phyloP scores from a whole-genome alignment of 192 early-diverging fungal genomes.

The Linnemannia hyalina region DNA sequence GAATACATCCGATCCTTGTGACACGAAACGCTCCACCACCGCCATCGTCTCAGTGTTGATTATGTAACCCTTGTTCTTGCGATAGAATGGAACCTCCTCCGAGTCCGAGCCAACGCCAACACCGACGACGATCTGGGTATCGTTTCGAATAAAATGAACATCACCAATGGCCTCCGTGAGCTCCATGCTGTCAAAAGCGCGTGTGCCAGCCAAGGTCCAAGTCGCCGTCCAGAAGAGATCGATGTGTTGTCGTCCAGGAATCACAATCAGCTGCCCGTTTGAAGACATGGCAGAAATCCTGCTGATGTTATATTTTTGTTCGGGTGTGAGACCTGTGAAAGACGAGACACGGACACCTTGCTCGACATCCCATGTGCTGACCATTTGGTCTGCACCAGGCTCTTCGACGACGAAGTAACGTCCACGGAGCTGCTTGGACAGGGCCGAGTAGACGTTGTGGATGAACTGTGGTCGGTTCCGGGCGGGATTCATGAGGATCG shows the following conservation, averaged over 20 bases:
- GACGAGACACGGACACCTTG: not conserved
- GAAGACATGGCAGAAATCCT: not conserved
- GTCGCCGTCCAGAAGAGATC: not conserved
- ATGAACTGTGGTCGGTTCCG: not conserved
- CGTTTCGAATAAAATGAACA: not conserved
- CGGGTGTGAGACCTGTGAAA: not conserved
- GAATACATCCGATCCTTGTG: not conserved
- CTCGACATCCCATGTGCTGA: not conserved
- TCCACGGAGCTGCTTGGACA: not conserved
- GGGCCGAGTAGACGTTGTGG: not conserved
- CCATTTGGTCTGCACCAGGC: not conserved
- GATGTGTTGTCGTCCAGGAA: not conserved
- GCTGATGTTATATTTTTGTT: not conserved
- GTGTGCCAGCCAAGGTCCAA: not conserved
- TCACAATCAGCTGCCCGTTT: not conserved
- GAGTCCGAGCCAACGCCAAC: not conserved
- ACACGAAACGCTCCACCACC: not conserved
- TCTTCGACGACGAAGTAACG: not conserved
- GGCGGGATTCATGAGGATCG: not conserved
- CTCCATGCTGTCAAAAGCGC: not conserved
- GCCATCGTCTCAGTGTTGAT: not conserved
- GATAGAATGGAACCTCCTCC: not conserved
- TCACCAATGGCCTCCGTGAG: not conserved
- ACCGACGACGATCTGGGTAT: not conserved
- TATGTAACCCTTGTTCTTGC: not conserved